Base-by-base conservation (phyloP, 1,284 basidiomycete genomes). In the Singerocomus inundabilis region DNA sequence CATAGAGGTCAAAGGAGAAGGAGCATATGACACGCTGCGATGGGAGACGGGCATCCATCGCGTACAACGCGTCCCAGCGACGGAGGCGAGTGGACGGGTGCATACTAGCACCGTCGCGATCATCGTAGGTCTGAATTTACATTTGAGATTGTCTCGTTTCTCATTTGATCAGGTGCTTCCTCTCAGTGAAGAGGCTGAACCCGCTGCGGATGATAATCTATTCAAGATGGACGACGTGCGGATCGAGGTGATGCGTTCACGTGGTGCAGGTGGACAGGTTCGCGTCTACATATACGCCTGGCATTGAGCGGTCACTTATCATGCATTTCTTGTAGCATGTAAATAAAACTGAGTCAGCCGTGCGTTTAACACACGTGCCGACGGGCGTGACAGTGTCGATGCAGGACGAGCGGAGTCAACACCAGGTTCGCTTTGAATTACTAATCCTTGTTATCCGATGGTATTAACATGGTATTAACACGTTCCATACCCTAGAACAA, bases 321-420 rank as follows among this genome's bases (percentile, higher is more conserved):
- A 31, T 15, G 3, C 11, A 18, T 49, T n/a, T 21, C 43, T 4
- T 28, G 4, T 62, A 96, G 87, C 96, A 99, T 72, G 97, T 99
- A 62, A 99, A 99, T 74, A 93, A 92, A 78, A 99, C 96, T 0
- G 97, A 99, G 70, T 98, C 94, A 1, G 97, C 97, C 1, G 92
- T 99, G n/a, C 86, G 97, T 1, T 71, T 99, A 31, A 97, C 94
- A 0, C 97, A 99, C 61, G 72, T 91, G 12, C 96, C 97, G 0
- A 92, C 93, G 1, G 94, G 95, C 1, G 91, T 98, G 49, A 89
- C 87, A 0, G 97, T 99, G 9, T 95, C 93, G 4, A 98, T 98
- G 93, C 97, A 99, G 72, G 96, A 99, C 61, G 94, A 95, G 56
- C 82, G 97, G 9, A 93, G 89, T 62, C 96, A 99, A 66, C 96